Percentiles rank a stretch among this genome's conserved stretches.
Evolutionary conservation across 768 basidiomycete species (phyloP).

Genomic region (Phanerochaete carnosa): DNA sequence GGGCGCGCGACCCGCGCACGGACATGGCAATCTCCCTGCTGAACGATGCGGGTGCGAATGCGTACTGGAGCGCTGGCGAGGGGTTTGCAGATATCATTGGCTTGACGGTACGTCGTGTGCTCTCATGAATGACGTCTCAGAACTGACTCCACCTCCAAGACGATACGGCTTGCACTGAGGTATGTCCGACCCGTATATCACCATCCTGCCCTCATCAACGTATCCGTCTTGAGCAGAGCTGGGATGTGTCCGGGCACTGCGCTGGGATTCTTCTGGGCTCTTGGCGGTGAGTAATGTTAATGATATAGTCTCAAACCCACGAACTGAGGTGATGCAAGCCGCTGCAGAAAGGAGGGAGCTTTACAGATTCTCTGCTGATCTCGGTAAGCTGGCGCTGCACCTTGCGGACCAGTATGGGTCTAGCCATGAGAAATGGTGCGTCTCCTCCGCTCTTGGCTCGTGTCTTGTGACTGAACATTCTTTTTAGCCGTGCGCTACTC

Average conservation of each 20-base stretch:
- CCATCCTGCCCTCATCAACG: not conserved
- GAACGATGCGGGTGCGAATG: slow-evolving; percentile 70
- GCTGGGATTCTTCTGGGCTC: slow-evolving; percentile 70
- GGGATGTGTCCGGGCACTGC: slow-evolving; percentile 70
- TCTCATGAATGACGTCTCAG: not conserved
- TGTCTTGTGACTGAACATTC: slow-evolving; percentile 6
- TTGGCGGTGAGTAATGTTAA: slow-evolving; percentile 43
- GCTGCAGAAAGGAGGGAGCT: slow-evolving; percentile 60
- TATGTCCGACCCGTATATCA: slow-evolving; percentile 22
- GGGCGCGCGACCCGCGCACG: slow-evolving; percentile 53
- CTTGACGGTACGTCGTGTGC: slow-evolving; percentile 42
- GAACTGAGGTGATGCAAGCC: slow-evolving; percentile 17
- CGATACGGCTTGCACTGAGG: slow-evolving; percentile 62
- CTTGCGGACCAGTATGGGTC: slow-evolving; percentile 66
- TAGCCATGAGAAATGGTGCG: slow-evolving; percentile 65
- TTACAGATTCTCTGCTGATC: slow-evolving; percentile 65
- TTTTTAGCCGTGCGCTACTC: slow-evolving; percentile 53
- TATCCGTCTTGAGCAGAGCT: slow-evolving; percentile 35
- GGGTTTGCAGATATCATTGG: slow-evolving; percentile 63
- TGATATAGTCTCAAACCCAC: not conserved
- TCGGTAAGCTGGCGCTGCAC: slow-evolving; percentile 61
- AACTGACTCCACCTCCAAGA: slow-evolving; percentile 33
- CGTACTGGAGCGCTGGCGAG: slow-evolving; percentile 62
- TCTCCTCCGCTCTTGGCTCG: not conserved
- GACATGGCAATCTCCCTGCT: slow-evolving; percentile 64